Percentiles rank a stretch among this genome's conserved stretches.
Conservation (phyloP, 2,329 filamentous ascomycete species). For the Cladosporium cucumerinum region DNA sequence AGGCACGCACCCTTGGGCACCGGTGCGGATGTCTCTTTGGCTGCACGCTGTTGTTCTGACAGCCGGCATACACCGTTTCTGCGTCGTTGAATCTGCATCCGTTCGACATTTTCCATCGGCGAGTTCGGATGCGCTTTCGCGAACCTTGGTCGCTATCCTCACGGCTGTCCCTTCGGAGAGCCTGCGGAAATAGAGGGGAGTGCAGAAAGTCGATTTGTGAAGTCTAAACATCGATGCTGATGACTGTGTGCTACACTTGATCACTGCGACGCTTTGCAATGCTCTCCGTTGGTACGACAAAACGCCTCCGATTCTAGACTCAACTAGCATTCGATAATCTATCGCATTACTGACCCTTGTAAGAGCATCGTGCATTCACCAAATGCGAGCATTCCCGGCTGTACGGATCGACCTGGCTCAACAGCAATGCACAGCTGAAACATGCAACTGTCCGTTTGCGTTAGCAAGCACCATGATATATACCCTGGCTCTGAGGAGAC, state of each 20-base stretch:
- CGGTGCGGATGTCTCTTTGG: background rate
- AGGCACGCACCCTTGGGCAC: background rate
- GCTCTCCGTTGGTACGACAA: background rate
- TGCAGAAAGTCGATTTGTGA: background rate
- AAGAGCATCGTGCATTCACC: background rate
- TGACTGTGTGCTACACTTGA: background rate
- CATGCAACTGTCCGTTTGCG: background rate
- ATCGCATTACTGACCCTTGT: background rate
- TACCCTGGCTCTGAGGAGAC: background rate
- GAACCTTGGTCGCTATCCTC: background rate
- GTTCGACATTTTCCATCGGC: background rate
- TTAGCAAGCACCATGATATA: background rate
- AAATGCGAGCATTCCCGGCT: background rate
- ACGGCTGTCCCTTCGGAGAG: background rate
- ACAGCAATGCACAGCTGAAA: background rate
- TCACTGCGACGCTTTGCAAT: background rate
- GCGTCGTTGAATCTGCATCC: background rate
- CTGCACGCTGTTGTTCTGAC: background rate
- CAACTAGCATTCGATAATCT: background rate
- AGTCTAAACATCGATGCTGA: background rate
- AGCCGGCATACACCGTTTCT: background rate
- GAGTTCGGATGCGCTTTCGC: background rate
- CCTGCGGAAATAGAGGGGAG: background rate
- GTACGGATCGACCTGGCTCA: background rate
- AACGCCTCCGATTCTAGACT: background rate